These are phyloP conservation scores for Bryum argenteum DNA, from an alignment of 225 moss, liverwort and hornwort genomes.

Conservation along the genomic window DNA sequence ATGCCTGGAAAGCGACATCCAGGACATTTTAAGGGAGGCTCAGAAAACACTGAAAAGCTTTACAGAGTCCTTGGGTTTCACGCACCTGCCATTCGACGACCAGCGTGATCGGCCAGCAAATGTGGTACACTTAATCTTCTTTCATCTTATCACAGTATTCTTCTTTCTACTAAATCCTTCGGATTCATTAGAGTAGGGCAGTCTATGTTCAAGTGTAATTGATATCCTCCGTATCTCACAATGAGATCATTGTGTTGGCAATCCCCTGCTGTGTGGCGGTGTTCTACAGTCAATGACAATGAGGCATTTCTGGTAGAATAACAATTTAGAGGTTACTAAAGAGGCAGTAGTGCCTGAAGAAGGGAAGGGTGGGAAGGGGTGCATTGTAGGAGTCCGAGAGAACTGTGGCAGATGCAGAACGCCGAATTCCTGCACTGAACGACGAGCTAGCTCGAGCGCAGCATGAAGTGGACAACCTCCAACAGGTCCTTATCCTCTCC, in stretches of 20 bases:
- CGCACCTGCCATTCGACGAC: not conserved
- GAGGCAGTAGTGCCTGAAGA: not conserved
- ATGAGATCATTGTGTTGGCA: too few relatives aligned
- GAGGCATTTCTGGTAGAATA: too few relatives aligned
- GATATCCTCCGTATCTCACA: too few relatives aligned
- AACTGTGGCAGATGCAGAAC: conserved; percentile 15
- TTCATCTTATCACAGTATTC: not conserved
- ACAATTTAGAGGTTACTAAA: not conserved
- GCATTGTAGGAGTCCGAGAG: conserved; percentile 29
- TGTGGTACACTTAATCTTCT: conserved; percentile 20
- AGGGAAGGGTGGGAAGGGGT: conserved; percentile 4
- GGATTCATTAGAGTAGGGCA: too few relatives aligned
- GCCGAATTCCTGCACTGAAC: conserved; percentile 15
- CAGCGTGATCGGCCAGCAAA: conserved; percentile 1
- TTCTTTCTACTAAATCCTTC: too few relatives aligned
- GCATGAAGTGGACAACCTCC: conserved; percentile 5
- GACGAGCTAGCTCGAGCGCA: conserved; percentile 27
- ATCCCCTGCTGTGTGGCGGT: not conserved
- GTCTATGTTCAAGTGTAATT: too few relatives aligned
- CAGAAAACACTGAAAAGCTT: conserved; percentile 33
- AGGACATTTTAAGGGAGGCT: conserved; percentile 42
- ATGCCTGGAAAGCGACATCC: conserved; percentile 44
- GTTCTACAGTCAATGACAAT: not conserved
- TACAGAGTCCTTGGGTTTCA: conserved; percentile 30
- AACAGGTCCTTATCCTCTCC: conserved; percentile 3